Evolutionary conservation across 352 stramenopile genomes (phyloP).

Genomic region (Halophytophthora batemanensis): DNA sequence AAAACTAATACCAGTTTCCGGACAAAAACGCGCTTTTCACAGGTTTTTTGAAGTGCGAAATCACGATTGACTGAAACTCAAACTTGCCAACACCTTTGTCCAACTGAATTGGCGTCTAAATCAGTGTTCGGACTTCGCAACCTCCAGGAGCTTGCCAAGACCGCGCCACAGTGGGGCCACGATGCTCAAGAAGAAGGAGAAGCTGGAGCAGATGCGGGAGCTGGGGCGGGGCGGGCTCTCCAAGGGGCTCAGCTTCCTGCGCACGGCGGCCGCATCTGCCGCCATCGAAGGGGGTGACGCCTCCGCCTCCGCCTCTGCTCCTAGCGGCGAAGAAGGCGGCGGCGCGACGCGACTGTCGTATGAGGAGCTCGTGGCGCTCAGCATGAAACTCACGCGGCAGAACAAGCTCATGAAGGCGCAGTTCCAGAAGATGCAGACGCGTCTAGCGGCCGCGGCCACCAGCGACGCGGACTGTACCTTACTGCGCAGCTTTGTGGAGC

Average conservation of each 20-base stretch:
- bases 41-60: no score
- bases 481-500: constrained; percentile 51
- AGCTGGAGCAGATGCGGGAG: constrained; percentile 88
- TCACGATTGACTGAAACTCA: no score
- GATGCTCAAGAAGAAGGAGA: constrained; percentile 86
- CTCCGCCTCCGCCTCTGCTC: constrained; percentile 2
- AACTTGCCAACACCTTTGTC: no score
- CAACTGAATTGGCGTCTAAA: no score
- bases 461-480: constrained; percentile 47
- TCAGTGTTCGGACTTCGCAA: no score
- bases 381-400: constrained; percentile 86
- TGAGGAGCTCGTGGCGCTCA: constrained; percentile 78
- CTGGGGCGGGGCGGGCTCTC: constrained; percentile 65
- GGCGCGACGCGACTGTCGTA: constrained; percentile 58
- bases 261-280: constrained; percentile 23
- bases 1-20: no score
- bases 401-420: constrained; percentile 87
- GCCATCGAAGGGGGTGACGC: constrained; percentile 19
- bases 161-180: neutral
- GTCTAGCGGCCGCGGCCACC: constrained; percentile 30
- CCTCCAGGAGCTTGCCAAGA: no score
- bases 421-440: constrained; percentile 73
- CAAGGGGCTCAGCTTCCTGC: constrained; percentile 81
- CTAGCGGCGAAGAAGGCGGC: neutral
- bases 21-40: no score